Evolutionary conservation across 2,329 filamentous ascomycete genomes (phyloP), one percentile per base, ranked within the genome.

Genomic region (Torrubiellomyces zombiae): DNA sequence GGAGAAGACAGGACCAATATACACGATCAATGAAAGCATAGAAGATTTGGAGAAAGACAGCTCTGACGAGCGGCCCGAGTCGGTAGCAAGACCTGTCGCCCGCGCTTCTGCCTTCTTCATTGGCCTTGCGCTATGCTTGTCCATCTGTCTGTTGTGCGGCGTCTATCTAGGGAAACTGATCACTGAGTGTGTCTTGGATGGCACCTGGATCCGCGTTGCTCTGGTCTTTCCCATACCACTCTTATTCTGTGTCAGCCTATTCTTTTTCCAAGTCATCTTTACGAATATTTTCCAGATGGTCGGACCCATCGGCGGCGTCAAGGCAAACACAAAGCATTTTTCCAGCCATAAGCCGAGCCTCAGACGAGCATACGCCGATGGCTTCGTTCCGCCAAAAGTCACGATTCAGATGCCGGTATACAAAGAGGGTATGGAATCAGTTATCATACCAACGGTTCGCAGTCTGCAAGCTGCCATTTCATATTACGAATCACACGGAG

Each of bases 381-480:
- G 41, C 14, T 45, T 51, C 23, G 33, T 39, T 13, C 45, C 49
- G 4, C 51, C 55, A 4, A 53, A 55, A 21, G 40, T 36, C 16
- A 36, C 34, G 9, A 34, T 36, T n/a, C 34, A 36, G 33, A 49
- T 51, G 45, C 51, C 51, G 7, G 51, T 55, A 2, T 55, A 55
- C 38, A 55, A 55, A 29, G 51, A 55, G 30, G 48, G 50, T 9
- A 39, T 54, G 29, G 43, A 45, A 5, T 37, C 36, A 5, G 54
- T 57, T 38, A 63, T 65, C 32, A 50, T 56, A 7, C 60, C 60
- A 5, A 65, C 60, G 0, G 47, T 64, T 20, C 43, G 51, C 20
- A 59, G 53, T 25, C 41, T 64, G 20, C 57, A 61, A 33, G 50
- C 53, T 1, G 60, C 60, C 11, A 61, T 64, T 23, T 56, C 54